Evolutionary conservation across 495 filamentous ascomycete species (phyloP), one percentile per base, ranked within the genome.

Genomic region (Sordaria brevicollis): DNA sequence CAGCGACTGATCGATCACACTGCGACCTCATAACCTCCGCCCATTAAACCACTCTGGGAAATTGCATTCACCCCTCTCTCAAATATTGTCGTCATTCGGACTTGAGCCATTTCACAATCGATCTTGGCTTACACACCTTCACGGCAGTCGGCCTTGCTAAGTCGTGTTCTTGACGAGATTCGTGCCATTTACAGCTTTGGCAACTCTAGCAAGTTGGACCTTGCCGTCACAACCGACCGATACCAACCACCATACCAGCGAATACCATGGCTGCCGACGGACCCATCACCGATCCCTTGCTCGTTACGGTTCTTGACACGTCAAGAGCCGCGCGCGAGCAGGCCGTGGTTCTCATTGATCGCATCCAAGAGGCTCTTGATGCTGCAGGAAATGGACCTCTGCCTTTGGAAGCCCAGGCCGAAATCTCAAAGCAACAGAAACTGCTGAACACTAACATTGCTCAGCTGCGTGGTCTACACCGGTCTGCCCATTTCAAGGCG

Each of bases 401-500:
- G 77, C 70, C 80, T 76, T 49, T 75, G 80, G 86, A 90, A 25
- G 76, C 83, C 41, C 85, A 87, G 73, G 79, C 87, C 35, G 89
- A 90, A 71, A 82, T 90, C 29, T 91, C 90, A 9, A 90, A 89
- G 74, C 88, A 92, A 76, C 92, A 94, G 77, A 96, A 95, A 76
- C 81, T 88, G 2, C 86, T 99, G 29, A 88, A 89, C 77, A 87
- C 93, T 68, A 87, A 93, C 57, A 85, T 97, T 5, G 89, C 91
- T 4, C 90, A 92, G 68, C 85, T 98, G 25, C 92, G 94, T 38
- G 90, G 90, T 7, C 84, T 92, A 49, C 94, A 96, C 77, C 90
- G 95, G 9, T 84, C 90, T 71, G 92, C 93, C 11, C 87, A 92
- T 72, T 85, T 97, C 68, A 85, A 87, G 19, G 91, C 94, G 38